Evolutionary conservation across 768 basidiomycete genomes (phyloP), one percentile per base, ranked within the genome.

Genomic region (Suillus plorans): DNA sequence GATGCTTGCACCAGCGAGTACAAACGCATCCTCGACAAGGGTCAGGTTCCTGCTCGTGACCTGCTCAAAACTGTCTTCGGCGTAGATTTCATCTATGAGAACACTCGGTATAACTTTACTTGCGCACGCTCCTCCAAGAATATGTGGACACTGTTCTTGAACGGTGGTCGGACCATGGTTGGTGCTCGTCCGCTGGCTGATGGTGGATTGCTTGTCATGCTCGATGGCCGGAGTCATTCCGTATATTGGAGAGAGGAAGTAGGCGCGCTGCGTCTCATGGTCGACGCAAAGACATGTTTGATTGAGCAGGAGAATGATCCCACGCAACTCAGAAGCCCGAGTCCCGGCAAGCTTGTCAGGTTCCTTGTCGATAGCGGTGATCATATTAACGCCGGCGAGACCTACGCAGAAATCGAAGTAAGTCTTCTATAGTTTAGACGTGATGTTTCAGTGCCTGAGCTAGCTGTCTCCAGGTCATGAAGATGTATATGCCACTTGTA

Each of bases 291-390:
- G 84, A 99, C 97, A 18, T 97, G 96, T 76, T 84, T 98, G 80
- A 95, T 99, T 70, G 97, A 98, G 77, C 96, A 99, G 79, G 97
- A 99, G 84, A 98, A 98, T 71, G 97, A 99, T 72, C 97, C 97
- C 18, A 99, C 97, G 28, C 97, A 99, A 77, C 82, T 99, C 55
- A 85, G 97, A 70, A 95, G 92, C 72, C 97, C 97, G 10, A 94
- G 90, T 79, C 97, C 97, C 12, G 97, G 97, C 44, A 99, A 99
- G 79, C 86, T 99, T 58, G 86, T 99, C 63, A 86, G 96, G 41
- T 96, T 90, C 82, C 86, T 99, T 67, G 89, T 99, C 68, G 97
- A 99, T 72, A 96, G 93, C 64, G 97, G 97, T 9, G 97, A 99
- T 66, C 97, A 99, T 76, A 86, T 99, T 79, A 91, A 94, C 67